These are phyloP conservation scores for Cutaneotrichosporon sp. DNA, from an alignment of 1,284 basidiomycete species.

Conservation along the genomic window DNA sequence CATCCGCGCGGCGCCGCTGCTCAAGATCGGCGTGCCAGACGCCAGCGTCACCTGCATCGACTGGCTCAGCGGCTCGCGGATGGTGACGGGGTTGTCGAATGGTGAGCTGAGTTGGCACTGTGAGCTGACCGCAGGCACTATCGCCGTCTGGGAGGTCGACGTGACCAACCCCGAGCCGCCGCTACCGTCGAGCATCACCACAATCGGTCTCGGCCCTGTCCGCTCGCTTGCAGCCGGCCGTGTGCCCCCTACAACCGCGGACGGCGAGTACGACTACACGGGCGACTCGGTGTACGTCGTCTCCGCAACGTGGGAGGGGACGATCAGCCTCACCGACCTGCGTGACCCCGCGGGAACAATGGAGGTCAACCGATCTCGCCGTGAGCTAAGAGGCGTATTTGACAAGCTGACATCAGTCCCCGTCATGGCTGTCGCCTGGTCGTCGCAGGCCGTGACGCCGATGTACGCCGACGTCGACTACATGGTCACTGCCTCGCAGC, in stretches of 20 bases:
- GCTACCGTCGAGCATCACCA: conserved; percentile 35
- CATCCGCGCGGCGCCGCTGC: conserved; percentile 59
- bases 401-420: conserved; percentile 32
- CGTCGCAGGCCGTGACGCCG: conserved; percentile 35
- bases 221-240: conserved; percentile 31
- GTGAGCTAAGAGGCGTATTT: conserved; percentile 25
- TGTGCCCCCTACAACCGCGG: conserved; percentile 26
- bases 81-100: conserved; percentile 78
- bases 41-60: conserved; percentile 72
- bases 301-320: conserved; percentile 37
- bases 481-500: conserved; percentile 32
- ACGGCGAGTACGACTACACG: conserved; percentile 30
- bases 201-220: conserved; percentile 31
- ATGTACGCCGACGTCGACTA: conserved; percentile 46
- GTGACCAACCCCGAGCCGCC: conserved; percentile 33
- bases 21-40: conserved; percentile 71
- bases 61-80: conserved; percentile 77
- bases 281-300: conserved; percentile 35
- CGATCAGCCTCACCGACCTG: conserved; percentile 34
- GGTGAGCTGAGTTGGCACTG: conserved; percentile 57
- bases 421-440: conserved; percentile 38
- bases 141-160: conserved; percentile 69
- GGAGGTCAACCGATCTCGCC: conserved; percentile 32
- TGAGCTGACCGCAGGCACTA: conserved; percentile 59
- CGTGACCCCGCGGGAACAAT: conserved; percentile 33